These are phyloP conservation scores for Odonthalia washingtoniensis DNA, from an alignment of 31 red algal species.

Conservation along the genomic window DNA sequence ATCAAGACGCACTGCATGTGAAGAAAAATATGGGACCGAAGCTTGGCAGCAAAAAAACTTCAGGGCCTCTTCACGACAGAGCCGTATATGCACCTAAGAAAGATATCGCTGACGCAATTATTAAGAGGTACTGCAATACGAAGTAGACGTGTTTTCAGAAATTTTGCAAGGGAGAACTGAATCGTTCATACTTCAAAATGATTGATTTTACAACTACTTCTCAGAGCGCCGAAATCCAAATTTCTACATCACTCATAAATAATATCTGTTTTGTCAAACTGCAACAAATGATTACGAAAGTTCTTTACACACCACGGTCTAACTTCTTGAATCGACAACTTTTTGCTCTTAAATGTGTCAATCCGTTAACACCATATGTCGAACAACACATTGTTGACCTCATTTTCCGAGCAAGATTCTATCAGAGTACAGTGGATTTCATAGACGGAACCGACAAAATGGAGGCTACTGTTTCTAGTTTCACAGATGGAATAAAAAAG, in stretches of 20 bases:
- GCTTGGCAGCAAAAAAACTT: conserved; percentile 15
- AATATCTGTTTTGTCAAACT: conserved; percentile 38
- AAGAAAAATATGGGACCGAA: conserved; percentile 51
- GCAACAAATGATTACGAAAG: conserved; percentile 38
- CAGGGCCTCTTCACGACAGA: conserved; percentile 35
- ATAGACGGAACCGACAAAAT: conserved; percentile 11
- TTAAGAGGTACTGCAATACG: background rate
- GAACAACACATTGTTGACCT: conserved; percentile 33
- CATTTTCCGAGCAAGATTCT: conserved; percentile 1
- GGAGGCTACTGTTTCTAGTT: too few relatives aligned
- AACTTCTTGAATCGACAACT: too few relatives aligned
- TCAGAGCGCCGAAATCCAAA: conserved; percentile 40
- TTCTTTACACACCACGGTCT: too few relatives aligned
- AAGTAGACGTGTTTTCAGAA: background rate
- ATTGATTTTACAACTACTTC: too few relatives aligned
- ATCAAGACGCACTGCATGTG: conserved; percentile 25
- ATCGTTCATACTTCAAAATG: background rate
- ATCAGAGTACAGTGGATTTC: conserved; percentile 27
- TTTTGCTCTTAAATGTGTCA: background rate
- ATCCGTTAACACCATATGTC: background rate
- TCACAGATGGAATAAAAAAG: too few relatives aligned
- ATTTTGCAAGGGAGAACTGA: conserved; percentile 28
- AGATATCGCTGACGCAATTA: conserved; percentile 29
- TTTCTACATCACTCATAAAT: conserved; percentile 31
- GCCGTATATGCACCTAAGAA: conserved; percentile 36